Evolutionary conservation across 306 rosid species (phyloP).

Genomic region (Cicer yamashitae): DNA sequence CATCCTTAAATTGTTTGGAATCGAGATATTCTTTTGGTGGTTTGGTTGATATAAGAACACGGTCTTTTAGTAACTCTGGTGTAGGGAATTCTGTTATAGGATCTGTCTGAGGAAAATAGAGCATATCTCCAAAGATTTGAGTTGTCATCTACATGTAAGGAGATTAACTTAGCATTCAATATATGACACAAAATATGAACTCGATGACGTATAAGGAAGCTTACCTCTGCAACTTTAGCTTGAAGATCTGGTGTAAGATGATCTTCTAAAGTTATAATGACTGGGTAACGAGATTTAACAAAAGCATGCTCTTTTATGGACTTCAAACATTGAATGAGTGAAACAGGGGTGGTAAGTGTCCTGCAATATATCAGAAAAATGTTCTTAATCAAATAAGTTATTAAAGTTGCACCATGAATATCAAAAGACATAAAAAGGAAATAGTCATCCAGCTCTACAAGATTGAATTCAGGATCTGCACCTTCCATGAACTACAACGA

Average conservation of each 20-base stretch:
- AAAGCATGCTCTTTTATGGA: slow-evolving; percentile 88
- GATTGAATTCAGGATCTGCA: slow-evolving; percentile 46
- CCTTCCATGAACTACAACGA: slow-evolving; percentile 92
- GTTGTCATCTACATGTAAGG: slow-evolving; percentile 63
- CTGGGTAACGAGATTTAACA: slow-evolving; percentile 77
- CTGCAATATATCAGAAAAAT: slow-evolving; percentile 54
- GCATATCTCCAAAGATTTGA: slow-evolving; percentile 72
- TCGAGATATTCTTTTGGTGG: slow-evolving; percentile 76
- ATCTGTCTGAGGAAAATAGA: slow-evolving; percentile 67
- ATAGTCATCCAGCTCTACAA: slow-evolving; percentile 23
- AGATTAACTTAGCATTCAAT: slow-evolving; percentile 31
- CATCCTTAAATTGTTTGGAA: slow-evolving; percentile 50
- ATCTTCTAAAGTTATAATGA: slow-evolving; percentile 86
- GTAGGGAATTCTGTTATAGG: slow-evolving; percentile 73
- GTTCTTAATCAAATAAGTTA: slow-evolving; percentile 9
- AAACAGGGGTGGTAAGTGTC: slow-evolving; percentile 87
- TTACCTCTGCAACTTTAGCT: slow-evolving; percentile 84
- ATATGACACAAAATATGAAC: slow-evolving; percentile 14
- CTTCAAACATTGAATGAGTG: slow-evolving; percentile 77
- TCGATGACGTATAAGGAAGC: no score
- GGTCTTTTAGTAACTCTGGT: slow-evolving; percentile 75
- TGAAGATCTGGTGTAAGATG: slow-evolving; percentile 83
- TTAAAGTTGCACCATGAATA: slow-evolving; percentile 28
- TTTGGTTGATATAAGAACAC: slow-evolving; percentile 81
- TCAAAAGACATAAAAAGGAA: slow-evolving; percentile 2